A percentile compares a stretch with the other conserved stretches of the same genome.
These are phyloP conservation scores for Suhomyces faveliae DNA, from an alignment of 805 yeast species.

Conservation along the genomic window DNA sequence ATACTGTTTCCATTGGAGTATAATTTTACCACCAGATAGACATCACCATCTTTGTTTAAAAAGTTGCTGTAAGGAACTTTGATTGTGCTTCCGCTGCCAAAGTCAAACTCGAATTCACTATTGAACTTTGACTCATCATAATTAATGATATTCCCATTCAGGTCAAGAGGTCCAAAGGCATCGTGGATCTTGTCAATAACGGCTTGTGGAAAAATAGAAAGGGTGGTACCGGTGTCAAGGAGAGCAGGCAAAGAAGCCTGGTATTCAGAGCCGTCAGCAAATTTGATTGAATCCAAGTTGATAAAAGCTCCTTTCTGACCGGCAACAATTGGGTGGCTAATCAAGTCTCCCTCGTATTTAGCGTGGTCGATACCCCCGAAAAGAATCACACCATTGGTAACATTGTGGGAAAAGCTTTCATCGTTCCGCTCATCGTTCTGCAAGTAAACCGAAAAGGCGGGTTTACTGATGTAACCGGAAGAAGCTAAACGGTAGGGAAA, in stretches of 20 bases:
- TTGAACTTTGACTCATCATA: neutral
- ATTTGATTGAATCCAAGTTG: neutral
- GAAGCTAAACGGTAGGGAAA: neutral
- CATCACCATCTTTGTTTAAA: neutral
- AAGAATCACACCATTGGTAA: constrained; percentile 30
- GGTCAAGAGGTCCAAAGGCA: neutral
- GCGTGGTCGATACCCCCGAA: constrained; percentile 74
- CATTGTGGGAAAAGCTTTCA: neutral
- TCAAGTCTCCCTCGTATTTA: constrained; percentile 52
- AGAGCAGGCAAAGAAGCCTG: neutral
- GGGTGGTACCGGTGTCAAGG: constrained; percentile 19
- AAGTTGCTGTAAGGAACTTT: constrained; percentile 3
- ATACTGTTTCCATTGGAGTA: neutral
- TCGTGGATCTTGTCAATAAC: neutral
- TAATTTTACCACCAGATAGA: neutral
- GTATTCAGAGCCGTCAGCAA: neutral
- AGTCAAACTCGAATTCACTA: neutral
- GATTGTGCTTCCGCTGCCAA: constrained; percentile 1
- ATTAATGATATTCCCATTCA: neutral
- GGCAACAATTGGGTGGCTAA: constrained; percentile 26
- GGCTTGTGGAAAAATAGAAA: neutral
- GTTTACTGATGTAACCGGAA: neutral
- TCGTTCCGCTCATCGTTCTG: neutral
- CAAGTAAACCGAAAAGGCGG: neutral
- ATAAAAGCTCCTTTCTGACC: neutral